Evolutionary conservation across 768 basidiomycete genomes (phyloP), one percentile per base, ranked within the genome.

Genomic region (Bullera alba): DNA sequence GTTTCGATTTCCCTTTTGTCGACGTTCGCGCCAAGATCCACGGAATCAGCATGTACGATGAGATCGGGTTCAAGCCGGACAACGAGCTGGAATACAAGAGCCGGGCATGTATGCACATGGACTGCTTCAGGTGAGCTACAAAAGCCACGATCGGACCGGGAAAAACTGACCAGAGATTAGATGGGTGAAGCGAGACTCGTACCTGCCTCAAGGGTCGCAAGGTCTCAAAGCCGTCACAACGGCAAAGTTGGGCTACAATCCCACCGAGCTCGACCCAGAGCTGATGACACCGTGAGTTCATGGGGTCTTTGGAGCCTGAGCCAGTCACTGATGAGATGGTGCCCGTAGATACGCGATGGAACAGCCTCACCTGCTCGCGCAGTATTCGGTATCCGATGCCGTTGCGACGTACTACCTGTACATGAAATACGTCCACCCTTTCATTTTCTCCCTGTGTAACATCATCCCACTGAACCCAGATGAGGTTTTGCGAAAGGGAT

Each of bases 401-500:
- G 95, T 97, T 8, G 93, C 95, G n/a, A 99, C 95, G 1, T 97
- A 99, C 72, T 97, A 97, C 73, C 80, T 99, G 29, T 97, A 99
- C 75, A 99, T 97, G 95, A 99, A 97, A 91, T 99, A 99, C 63
- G 92, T 99, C 8, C 92, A 97, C 67, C 95, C 95, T 0, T 99
- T 99, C 79, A 88, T 99, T 56, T 99, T 99, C 76, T 97, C 95
- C 7, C 75, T 99, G 30, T 97, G 95, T 74, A 99, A 95, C 77
- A 99, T 97, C 72, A 97, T 99, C 60, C 93, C 95, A 10, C 79
- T 99, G 46, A 84, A 84, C 63, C 91, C 95, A 2, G 95, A 99
- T 63, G 95, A 99, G 55, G 95, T 97, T 4, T 73, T 97, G 58
- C 78, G 93, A 44, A 97, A 99, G 72, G 95, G 95, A 28, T 87